phyloP scores from a whole-genome alignment of 129 eudicot genomes.

The carrot (Daucus carota) region DH1_v3.0 NC_030382.2:42151501-42152000 shows the following conservation, averaged over 20 bases:
- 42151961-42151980: conserved; percentile 75
- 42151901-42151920: conserved; percentile 87
- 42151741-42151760: conserved; percentile 75
- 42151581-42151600: not conserved
- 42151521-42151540: not conserved
- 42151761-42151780: conserved; percentile 43
- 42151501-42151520: conserved; percentile 48
- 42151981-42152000: conserved; percentile 74
- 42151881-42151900: conserved; percentile 91
- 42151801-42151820: not conserved
- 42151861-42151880: not conserved
- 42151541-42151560: not conserved
- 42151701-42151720: conserved; percentile 61
- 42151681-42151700: conserved; percentile 84
- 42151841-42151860: conserved; percentile 3
- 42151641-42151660: conserved; percentile 27
- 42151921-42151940: conserved; percentile 63
- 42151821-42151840: not conserved
- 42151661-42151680: conserved; percentile 51
- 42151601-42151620: not conserved
- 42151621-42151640: conserved; percentile 19
- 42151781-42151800: not conserved
- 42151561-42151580: not conserved
- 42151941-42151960: conserved; percentile 81
- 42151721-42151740: conserved; percentile 75